These are phyloP conservation scores for Phytophthora sansomeana DNA, from an alignment of 352 stramenopile genomes.

Conservation along the genomic window DNA sequence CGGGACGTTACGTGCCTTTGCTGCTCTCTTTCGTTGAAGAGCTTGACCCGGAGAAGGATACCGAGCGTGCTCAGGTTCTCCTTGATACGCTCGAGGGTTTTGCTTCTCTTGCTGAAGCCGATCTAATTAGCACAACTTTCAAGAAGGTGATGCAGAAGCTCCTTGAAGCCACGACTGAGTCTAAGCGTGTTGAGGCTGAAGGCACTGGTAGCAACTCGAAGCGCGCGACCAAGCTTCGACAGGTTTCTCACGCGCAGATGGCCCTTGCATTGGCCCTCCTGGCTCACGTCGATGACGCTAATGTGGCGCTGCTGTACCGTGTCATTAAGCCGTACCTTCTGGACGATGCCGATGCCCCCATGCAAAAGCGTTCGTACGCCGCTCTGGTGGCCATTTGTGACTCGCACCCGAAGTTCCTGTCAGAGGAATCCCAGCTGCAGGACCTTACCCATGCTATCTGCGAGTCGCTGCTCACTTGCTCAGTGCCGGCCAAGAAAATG, in stretches of 20 bases:
- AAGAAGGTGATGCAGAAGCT: conserved; percentile 92
- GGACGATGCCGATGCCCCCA: conserved; percentile 83
- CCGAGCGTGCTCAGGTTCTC: conserved; percentile 72
- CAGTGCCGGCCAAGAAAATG: conserved; percentile 96
- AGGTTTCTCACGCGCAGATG: conserved; percentile 78
- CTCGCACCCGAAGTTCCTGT: conserved; percentile 82
- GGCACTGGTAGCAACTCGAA: conserved; percentile 51
- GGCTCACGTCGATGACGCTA: conserved; percentile 79
- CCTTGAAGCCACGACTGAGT: conserved; percentile 82
- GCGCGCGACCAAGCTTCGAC: conserved; percentile 61
- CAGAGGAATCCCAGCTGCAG: conserved; percentile 80
- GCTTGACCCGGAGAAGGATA: conserved; percentile 78
- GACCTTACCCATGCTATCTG: conserved; percentile 95
- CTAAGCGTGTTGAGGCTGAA: conserved; percentile 65
- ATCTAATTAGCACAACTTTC: conserved; percentile 77
- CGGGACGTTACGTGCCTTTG: conserved; percentile 84
- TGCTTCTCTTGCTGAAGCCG: conserved; percentile 71
- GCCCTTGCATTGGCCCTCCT: conserved; percentile 82
- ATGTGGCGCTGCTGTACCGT: conserved; percentile 83
- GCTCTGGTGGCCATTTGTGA: conserved; percentile 90
- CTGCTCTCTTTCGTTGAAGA: conserved; percentile 88
- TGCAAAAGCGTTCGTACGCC: conserved; percentile 92
- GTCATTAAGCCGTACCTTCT: conserved; percentile 91
- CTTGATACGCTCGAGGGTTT: conserved; percentile 88
- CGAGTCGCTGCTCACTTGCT: conserved; percentile 94